These are phyloP conservation scores for Cryptosporidium parvum DNA, from an alignment of 169 alveolate species.

Conservation along the genomic window DNA sequence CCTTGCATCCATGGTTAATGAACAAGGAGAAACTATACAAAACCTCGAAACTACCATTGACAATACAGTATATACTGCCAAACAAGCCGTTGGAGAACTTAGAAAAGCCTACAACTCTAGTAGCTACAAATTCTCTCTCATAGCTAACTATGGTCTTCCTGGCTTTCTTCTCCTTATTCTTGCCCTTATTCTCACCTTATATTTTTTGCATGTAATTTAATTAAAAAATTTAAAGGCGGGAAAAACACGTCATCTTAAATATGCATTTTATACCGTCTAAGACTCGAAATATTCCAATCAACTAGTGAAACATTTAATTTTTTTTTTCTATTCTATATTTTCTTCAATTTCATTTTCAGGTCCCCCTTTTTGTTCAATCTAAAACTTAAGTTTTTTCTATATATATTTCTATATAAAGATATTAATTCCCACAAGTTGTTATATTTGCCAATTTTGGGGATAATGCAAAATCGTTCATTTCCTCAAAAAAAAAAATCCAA, in stretches of 20 bases:
- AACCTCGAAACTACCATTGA: conserved; percentile 57
- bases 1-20: conserved; percentile 59
- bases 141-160: conserved; percentile 44
- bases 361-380: neutral
- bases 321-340: neutral
- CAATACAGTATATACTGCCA: conserved; percentile 43
- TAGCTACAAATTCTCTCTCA: conserved; percentile 5
- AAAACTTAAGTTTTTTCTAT: neutral
- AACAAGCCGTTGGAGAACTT: conserved; percentile 49
- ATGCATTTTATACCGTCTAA: neutral
- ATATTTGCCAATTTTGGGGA: neutral
- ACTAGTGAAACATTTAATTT: neutral
- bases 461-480: neutral
- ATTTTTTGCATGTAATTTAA: conserved; percentile 19
- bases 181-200: conserved; percentile 2
- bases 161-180: conserved; percentile 36
- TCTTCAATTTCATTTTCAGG: neutral
- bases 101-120: conserved; percentile 60
- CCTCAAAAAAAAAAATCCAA: neutral
- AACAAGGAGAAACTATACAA: conserved; percentile 68
- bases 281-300: neutral
- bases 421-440: neutral
- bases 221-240: neutral
- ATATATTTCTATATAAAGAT: neutral
- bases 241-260: neutral